Base-by-base conservation (phyloP, 768 basidiomycete genomes). In the Pleurotus tuber-regium region DNA sequence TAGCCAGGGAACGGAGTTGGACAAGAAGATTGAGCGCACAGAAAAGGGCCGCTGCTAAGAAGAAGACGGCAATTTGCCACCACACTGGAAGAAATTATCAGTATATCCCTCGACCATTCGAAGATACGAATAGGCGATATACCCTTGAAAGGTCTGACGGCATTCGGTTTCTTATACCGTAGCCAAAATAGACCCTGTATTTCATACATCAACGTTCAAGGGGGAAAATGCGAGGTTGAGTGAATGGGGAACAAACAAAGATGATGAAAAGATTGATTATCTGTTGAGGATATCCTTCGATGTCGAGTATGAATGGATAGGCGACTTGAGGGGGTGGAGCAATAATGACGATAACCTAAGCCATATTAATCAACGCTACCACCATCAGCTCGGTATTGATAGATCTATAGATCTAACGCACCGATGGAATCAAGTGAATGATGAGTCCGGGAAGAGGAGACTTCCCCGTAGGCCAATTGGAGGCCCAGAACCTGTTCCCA, bases 251-350 rank as follows among this genome's bases (percentile, higher is more conserved):
- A 65, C 78, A n/a, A 54, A 82, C 81, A n/a, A 76, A 28, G 29
- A 82, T 70, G 41, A 83, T 71, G 57, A 82, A 80, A 4, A 83
- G 59, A 52, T 78, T 76, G 58, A 84, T 74, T 26, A 84, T 79
- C 51, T 83, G 81, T 24, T 35, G 52, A 1, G 83, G 79, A 57
- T 83, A 74, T 28, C 72, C 80, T 60, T 69, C 70, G 10, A 84
- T 70, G 50, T 84, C 80, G 3, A 84, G 68, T 48, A 84, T 84
- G 54, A 84, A 84, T 0, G 82, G 80, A 58, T 83, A 84, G 0
- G 70, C 82, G 8, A 83, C 72, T 3, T 61, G 54, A 2, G 74
- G 70, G 1, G 82, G 82, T 0, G 82, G 82, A 1, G 60, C 82
- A 38, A 83, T 59, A 43, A 83, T 83, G 39, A 83, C 68, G 35